A percentile compares a stretch with the other conserved stretches of the same genome.
phyloP scores from a whole-genome alignment of 805 yeast genomes.

The Pichia pseudocactophila region DNA sequence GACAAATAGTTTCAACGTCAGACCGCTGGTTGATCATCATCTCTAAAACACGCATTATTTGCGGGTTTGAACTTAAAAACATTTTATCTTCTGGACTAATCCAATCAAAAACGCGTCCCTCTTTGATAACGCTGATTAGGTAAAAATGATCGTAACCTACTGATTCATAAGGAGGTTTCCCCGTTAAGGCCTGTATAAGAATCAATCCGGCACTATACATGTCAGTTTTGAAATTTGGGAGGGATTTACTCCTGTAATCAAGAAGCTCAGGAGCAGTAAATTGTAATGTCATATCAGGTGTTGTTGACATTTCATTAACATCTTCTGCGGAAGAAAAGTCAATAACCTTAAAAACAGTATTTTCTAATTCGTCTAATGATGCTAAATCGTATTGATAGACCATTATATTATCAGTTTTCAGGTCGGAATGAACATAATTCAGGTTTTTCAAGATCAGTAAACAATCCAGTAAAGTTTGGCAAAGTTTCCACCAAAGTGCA shows the following conservation, averaged over 20 bases:
- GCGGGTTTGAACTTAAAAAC: constrained; percentile 12
- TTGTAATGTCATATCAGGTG: constrained; percentile 30
- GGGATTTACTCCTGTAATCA: constrained; percentile 20
- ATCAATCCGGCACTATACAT: constrained; percentile 39
- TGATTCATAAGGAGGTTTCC: constrained; percentile 34
- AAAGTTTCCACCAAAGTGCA: constrained; percentile 27
- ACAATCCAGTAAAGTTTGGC: constrained; percentile 20
- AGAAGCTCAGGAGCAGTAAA: constrained; percentile 42
- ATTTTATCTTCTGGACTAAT: constrained; percentile 21
- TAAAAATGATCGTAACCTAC: constrained; percentile 24
- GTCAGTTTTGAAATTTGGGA: constrained; percentile 28
- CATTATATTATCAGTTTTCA: constrained; percentile 39
- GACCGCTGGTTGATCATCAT: constrained; percentile 25
- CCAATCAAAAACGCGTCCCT: constrained; percentile 27
- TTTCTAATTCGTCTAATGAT: constrained; percentile 23
- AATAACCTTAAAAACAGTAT: constrained; percentile 30
- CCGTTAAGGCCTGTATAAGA: constrained; percentile 37
- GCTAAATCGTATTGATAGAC: constrained; percentile 13
- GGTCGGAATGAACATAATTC: constrained; percentile 37
- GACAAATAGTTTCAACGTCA: constrained; percentile 16
- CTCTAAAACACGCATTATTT: constrained; percentile 17
- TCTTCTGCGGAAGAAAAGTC: constrained; percentile 38
- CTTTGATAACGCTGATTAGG: constrained; percentile 27
- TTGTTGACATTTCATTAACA: constrained; percentile 15
- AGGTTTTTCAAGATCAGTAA: constrained; percentile 21